Evolutionary conservation across 2,329 filamentous ascomycete species (phyloP), one percentile per base, ranked within the genome.

Genomic region (Fusarium mexicanum): DNA sequence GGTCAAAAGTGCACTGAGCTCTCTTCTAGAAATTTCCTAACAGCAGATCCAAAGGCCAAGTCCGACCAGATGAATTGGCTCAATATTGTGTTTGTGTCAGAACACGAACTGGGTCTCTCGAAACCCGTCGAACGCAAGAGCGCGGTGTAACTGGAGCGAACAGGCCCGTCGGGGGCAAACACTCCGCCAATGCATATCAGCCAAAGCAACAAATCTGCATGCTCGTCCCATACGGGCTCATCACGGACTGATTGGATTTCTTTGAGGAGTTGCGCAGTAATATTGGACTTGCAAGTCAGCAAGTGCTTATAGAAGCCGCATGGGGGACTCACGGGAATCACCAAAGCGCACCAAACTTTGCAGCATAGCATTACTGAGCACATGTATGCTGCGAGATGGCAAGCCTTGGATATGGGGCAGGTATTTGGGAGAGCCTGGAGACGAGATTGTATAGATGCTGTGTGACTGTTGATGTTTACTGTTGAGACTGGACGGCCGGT

Each of bases 391-490:
- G 82, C 84, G 3, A 85, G 76, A 50, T 79, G 73, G n/a, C 82
- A 84, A 62, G 81, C 84, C 5, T 81, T 78, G 4, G 73, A 62
- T 10, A 83, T 26, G 4, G 74, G 46, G 1, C 76, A 81, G 1
- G 20, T 5, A 16, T 71, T 73, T 9, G 69, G 65, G 7, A 84
- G 67, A 13, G 55, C 48, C 6, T 76, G 76, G 0, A 86, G 74
- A 38, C 83, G 79, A 0, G 84, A 85, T 43, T 86, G 84, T 18
- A 86, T 83, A 6, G 81, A 85, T 44, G 84, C 84, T 41, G 79
- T 79, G 14, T 85, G 84, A 40, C 83, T 83, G 44, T 86, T 79
- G 31, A 86, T 80, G 14, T 71, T 67, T 46, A 79, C 68, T 70
- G 84, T 81, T 5, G 73, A 68, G 2, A 79, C 53, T 1, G 58